Evolutionary conservation across 257 asterid genomes (phyloP), one percentile per base, ranked within the genome.

Genomic region (Cordia subcordata): DNA sequence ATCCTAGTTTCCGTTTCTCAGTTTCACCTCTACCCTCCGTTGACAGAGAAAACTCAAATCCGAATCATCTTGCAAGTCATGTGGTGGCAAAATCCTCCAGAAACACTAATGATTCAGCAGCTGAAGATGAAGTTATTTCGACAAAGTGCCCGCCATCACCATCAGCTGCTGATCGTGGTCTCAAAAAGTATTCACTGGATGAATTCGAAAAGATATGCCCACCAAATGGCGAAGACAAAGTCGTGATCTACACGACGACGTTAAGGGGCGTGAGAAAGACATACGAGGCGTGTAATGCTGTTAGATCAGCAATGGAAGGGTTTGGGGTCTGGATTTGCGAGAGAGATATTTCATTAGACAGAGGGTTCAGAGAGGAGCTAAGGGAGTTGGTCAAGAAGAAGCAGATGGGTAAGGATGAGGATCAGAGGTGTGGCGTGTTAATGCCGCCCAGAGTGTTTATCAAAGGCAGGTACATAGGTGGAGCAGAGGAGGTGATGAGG

Each of bases 301-400:
- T 91, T 5, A 75, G 98, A 69, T 80, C 86, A 5, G 95, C 90
- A 5, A 60, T 88, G 49, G 78, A 73, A 52, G 87, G 79, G 1
- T 39, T 66, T 4, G 89, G 96, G 57, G 64, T 88, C 60, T 55
- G 38, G 51, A 22, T 82, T 19, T 79, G 79, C 3, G 98, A 91
- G 75, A 80, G 98, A 61, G 98, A 91, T 39, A 79, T 88, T 53
- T 91, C 98, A 0, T 88, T 91, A 96, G 94, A 91, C 54, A 74
- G 67, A 67, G 90, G 94, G 35, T 88, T 85, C 33, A 82, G 81
- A 68, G 92, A 88, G 0, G 96, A 88, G 56, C 53, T 91, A 16
- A 76, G 72, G 74, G 82, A 79, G 51, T 38, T 91, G 66, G 58
- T 91, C 84, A 79, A 77, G 58, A 82, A 74, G 18, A 81, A 73